phyloP scores from a whole-genome alignment of 2,329 filamentous ascomycete genomes.

The Phoma sp. region DNA sequence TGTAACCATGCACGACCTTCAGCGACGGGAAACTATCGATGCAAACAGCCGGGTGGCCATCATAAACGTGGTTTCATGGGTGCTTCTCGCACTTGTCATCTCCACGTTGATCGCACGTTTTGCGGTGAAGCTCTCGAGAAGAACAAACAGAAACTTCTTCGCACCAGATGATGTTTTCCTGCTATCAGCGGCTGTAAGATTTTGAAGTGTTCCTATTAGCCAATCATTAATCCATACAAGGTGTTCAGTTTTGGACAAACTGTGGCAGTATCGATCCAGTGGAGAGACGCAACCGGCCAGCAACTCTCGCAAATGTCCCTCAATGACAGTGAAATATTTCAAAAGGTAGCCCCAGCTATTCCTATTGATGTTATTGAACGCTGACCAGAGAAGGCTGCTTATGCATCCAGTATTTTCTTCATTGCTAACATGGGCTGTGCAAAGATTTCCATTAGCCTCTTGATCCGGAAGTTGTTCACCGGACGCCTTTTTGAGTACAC shows the following conservation, averaged over 20 bases:
- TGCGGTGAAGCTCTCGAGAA: slow-evolving; percentile 33
- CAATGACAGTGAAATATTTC: slow-evolving; percentile 20
- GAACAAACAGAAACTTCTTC: slow-evolving; percentile 22
- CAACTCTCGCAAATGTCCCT: slow-evolving; percentile 1
- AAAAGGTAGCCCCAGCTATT: slow-evolving; percentile 24
- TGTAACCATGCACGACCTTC: slow-evolving; percentile 12
- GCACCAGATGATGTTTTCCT: slow-evolving; percentile 35
- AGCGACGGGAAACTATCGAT: slow-evolving; percentile 17
- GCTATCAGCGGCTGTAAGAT: slow-evolving; percentile 31
- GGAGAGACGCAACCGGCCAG: slow-evolving; percentile 28
- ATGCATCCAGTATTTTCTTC: slow-evolving; percentile 34
- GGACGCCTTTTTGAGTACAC: slow-evolving; percentile 25
- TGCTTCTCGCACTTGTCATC: slow-evolving; percentile 30
- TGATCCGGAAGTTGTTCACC: slow-evolving; percentile 31
- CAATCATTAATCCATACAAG: slow-evolving; percentile 11
- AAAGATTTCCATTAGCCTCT: slow-evolving; percentile 32
- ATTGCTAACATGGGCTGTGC: slow-evolving; percentile 41
- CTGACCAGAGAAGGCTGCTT: slow-evolving; percentile 32
- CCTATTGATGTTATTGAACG: rapidly evolving
- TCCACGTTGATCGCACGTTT: slow-evolving; percentile 32
- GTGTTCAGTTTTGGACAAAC: slow-evolving; percentile 40
- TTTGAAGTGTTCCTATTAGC: not conserved
- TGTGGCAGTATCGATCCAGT: slow-evolving; percentile 32
- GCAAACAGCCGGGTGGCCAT: slow-evolving; percentile 25
- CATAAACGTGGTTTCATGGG: slow-evolving; percentile 36